phyloP scores from a whole-genome alignment of 805 yeast species.

The Saccharomycopsis microspora region DNA sequence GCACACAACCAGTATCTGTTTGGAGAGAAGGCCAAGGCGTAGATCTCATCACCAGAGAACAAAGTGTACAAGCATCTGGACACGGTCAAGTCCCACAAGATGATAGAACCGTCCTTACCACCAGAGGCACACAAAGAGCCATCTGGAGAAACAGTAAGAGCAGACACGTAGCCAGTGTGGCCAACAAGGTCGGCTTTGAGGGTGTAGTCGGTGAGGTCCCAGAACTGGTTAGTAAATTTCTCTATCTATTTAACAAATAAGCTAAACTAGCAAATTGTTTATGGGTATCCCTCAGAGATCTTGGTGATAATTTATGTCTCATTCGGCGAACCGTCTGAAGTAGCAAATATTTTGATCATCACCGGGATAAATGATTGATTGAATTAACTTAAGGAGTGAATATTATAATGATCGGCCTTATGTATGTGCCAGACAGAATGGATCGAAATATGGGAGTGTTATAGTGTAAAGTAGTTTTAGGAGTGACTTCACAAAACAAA shows the following conservation, averaged over 20 bases:
- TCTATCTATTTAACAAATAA: neutral
- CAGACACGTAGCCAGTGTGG: constrained; percentile 97
- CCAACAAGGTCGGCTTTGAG: constrained; percentile 95
- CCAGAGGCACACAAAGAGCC: constrained; percentile 99
- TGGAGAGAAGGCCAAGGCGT: constrained; percentile 99
- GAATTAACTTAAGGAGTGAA: too few species aligned
- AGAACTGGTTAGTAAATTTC: constrained; percentile 44
- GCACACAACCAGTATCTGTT: constrained; percentile 99
- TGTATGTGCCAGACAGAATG: too few species aligned
- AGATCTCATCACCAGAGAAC: constrained; percentile 91
- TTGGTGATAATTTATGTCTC: constrained; percentile 97
- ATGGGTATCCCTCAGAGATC: constrained; percentile 73
- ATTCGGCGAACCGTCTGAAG: constrained; percentile 92
- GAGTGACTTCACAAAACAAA: too few species aligned
- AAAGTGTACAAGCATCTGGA: constrained; percentile 85
- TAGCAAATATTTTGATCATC: constrained; percentile 85
- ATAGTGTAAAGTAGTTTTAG: too few species aligned
- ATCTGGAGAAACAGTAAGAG: constrained; percentile 98
- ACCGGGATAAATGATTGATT: constrained; percentile 41
- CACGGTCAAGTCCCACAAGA: constrained; percentile 93
- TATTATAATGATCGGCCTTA: too few species aligned
- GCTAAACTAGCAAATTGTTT: constrained; percentile 1
- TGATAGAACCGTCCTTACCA: constrained; percentile 98
- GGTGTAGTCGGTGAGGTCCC: constrained; percentile 82
- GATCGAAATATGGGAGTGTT: too few species aligned